Evolutionary conservation across 768 basidiomycete species (phyloP).

Genomic region (Suillus cothurnatus): DNA sequence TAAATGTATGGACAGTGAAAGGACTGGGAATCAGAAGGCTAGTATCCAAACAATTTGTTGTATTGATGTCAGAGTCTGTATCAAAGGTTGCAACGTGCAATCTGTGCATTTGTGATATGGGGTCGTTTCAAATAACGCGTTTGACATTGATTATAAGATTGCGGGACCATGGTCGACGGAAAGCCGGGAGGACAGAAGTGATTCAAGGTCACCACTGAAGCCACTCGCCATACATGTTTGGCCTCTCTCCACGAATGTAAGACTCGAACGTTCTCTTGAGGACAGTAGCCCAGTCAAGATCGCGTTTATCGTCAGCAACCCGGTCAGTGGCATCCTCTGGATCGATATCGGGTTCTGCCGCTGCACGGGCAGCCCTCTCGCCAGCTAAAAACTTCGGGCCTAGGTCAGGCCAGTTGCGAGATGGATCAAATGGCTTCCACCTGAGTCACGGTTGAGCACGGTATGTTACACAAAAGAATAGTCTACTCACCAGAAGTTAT

Average conservation of each 20-base stretch:
- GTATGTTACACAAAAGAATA: neutral
- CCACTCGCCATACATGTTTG: conserved; percentile 96
- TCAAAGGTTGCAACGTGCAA: conserved; percentile 22
- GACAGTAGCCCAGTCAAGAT: conserved; percentile 91
- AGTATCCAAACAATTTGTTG: conserved; percentile 27
- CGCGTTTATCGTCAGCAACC: conserved; percentile 69
- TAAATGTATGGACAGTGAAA: conserved; percentile 29
- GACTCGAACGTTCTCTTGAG: conserved; percentile 95
- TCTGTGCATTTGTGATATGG: conserved; percentile 30
- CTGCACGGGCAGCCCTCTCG: conserved; percentile 66
- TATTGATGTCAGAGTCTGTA: conserved; percentile 30
- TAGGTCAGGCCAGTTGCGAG: conserved; percentile 95
- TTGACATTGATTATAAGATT: conserved; percentile 33
- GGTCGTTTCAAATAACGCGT: conserved; percentile 27
- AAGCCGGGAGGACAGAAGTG: conserved; percentile 8
- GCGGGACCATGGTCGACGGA: conserved; percentile 19
- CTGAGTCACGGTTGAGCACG: conserved; percentile 39
- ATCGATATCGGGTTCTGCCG: conserved; percentile 34
- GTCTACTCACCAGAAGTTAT: conserved; percentile 79
- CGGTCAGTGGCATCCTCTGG: conserved; percentile 41
- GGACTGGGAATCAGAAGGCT: conserved; percentile 24
- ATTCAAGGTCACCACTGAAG: conserved; percentile 46
- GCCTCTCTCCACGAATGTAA: conserved; percentile 86
- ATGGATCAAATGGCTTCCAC: conserved; percentile 95
- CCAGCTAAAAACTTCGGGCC: conserved; percentile 77